Conservation (phyloP, 83 land plant species). For the Diphasiastrum complanatum region DNA sequence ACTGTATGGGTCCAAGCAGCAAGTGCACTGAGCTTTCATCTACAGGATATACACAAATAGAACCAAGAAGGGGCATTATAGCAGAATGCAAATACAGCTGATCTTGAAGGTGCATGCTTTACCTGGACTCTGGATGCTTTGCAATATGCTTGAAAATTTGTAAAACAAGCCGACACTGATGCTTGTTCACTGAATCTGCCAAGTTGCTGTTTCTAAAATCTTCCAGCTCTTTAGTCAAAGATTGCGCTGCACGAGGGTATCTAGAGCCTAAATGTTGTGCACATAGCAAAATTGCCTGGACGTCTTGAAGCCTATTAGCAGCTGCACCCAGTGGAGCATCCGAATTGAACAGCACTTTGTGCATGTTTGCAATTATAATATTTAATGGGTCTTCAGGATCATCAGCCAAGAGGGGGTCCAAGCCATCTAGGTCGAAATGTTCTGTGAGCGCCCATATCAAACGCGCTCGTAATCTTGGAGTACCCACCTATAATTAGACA, state of each 20-base stretch:
- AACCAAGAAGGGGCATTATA: no score
- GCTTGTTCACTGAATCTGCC: conserved; percentile 95
- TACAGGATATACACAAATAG: no score
- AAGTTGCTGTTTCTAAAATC: conserved; percentile 65
- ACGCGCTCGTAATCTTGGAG: conserved; percentile 80
- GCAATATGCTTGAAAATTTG: conserved; percentile 71
- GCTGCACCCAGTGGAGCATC: conserved; percentile 45
- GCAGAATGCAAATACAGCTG: no score
- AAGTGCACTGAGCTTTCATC: no score
- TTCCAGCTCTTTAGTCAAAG: conserved; percentile 80
- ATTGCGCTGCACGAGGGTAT: conserved; percentile 75
- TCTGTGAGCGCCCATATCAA: conserved; percentile 89
- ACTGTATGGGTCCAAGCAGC: no score
- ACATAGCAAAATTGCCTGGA: conserved; percentile 85
- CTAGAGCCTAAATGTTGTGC: conserved; percentile 83
- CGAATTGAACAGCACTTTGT: conserved; percentile 77
- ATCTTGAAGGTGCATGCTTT: conserved; percentile 13
- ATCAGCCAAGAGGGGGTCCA: conserved; percentile 95
- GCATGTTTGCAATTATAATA: conserved; percentile 73
- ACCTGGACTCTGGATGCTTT: conserved; percentile 69
- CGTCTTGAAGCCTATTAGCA: conserved; percentile 71
- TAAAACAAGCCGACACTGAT: conserved; percentile 84
- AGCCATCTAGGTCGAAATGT: conserved; percentile 86
- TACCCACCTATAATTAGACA: conserved; percentile 50
- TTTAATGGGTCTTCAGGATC: conserved; percentile 97